Evolutionary conservation across 306 rosid species (phyloP), one percentile per base, ranked within the genome.

Genomic region (Glycyrrhiza uralensis): DNA sequence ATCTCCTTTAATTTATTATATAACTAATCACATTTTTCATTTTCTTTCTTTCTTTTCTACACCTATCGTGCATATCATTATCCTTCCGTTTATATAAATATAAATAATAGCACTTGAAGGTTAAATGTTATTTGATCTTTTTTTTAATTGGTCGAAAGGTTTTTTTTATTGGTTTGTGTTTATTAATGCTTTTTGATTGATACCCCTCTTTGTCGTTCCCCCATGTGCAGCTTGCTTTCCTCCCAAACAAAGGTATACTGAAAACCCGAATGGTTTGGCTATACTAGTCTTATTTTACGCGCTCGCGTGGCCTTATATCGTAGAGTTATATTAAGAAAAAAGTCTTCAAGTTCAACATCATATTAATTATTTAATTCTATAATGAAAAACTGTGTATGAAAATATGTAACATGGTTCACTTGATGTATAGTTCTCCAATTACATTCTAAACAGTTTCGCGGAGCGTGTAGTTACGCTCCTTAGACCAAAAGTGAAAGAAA

Each of bases 201-300:
- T 64, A 28, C 45, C 61, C 22, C 70, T 69, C 56, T 51, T 49
- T 28, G 22, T 47, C 24, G 7, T 71, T 82, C 18, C 71, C 71
- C 85, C 85, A 81, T 81, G 81, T 81, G 85, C 79, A 46, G 0
- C 67, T 76, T 81, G 76, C 87, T 83, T 83, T 30, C 72, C 41
- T 72, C 76, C 30, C 39, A 79, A 77, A 72, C 73, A 19, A 67
- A 35, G 68, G 32, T 15, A 28, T 29, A 13, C 63, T 6, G 7
- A 71, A 71, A 71, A 42, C 68, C 66, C 61, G 1, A 19, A 15
- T 42, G 7, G 52, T 71, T 54, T 55, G 4, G 7, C 47, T 54
- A 64, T 64, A 13, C 47, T 35, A 36, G 47, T 46, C 72, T 39
- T n/a, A n/a, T n/a, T 18, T 51, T 73, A 20, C 24, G 20, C 75